These are phyloP conservation scores for Phalaenopsis equestris DNA, from an alignment of 106 monocot species.

Conservation along the genomic window DNA sequence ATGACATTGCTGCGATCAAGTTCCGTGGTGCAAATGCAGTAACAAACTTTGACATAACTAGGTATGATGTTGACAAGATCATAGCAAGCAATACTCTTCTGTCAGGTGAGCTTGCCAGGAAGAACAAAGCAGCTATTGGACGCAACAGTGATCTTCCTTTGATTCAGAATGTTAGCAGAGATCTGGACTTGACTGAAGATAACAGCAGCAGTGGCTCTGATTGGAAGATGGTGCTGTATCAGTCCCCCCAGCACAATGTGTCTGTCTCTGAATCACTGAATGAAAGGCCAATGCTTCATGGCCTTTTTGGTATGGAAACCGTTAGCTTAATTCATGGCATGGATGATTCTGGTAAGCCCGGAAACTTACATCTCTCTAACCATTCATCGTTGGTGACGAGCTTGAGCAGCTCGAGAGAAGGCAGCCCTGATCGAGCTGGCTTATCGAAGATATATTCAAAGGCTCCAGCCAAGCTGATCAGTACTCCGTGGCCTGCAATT, in stretches of 20 bases:
- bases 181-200: constrained; percentile 25
- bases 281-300: constrained; percentile 17
- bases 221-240: constrained; percentile 56
- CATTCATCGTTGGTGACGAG: constrained; percentile 33
- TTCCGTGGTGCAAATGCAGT: constrained; percentile 90
- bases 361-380: constrained; percentile 20
- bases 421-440: constrained; percentile 48
- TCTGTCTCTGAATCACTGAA: constrained; percentile 10
- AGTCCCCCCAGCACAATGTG: constrained; percentile 18
- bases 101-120: constrained; percentile 60
- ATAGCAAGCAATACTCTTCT: constrained; percentile 74
- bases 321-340: constrained; percentile 13
- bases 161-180: constrained; percentile 13
- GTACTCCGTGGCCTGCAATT: constrained; percentile 41
- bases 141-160: neutral
- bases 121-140: constrained; percentile 29
- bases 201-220: constrained; percentile 16
- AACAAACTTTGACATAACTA: constrained; percentile 92
- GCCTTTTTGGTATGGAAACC: constrained; percentile 23
- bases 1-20: constrained; percentile 94
- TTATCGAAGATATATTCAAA: constrained; percentile 51
- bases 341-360: constrained; percentile 16
- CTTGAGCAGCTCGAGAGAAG: constrained; percentile 50
- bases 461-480: constrained; percentile 19
- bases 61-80: constrained; percentile 88